Conservation (phyloP, 208 protist genomes). For the Jaenimonas drosophilae region DNA sequence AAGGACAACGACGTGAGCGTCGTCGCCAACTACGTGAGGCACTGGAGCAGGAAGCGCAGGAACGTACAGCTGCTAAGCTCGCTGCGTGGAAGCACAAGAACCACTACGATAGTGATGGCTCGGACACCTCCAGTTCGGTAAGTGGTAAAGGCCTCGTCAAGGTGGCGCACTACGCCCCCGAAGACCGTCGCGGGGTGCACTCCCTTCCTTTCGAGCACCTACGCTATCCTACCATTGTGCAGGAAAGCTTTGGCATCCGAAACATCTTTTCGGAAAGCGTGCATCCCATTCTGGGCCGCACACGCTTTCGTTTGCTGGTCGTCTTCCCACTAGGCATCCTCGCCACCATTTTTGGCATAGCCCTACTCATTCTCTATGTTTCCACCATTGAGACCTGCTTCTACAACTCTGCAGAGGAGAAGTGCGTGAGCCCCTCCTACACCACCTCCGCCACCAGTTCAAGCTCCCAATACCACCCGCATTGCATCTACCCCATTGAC, state of each 20-base stretch:
- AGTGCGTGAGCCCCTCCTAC: not conserved
- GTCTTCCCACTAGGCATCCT: constrained; percentile 25
- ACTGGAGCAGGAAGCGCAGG: not conserved
- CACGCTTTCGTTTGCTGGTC: constrained; percentile 31
- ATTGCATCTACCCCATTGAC: not conserved
- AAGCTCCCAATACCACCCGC: not conserved
- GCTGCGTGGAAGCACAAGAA: not conserved
- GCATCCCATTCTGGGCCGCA: constrained; percentile 18
- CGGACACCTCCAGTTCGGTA: not conserved
- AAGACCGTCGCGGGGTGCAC: too few species aligned
- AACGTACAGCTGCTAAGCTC: not conserved
- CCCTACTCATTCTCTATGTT: constrained; percentile 26
- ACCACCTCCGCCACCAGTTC: not conserved
- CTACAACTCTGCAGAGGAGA: constrained; percentile 1
- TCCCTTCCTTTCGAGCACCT: constrained; percentile 34
- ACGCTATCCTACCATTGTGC: constrained; percentile 56
- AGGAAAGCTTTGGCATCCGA: constrained; percentile 30
- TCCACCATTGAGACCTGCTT: constrained; percentile 15
- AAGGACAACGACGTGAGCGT: too few species aligned
- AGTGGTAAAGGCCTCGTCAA: too few species aligned
- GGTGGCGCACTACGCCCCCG: too few species aligned
- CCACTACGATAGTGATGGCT: not conserved
- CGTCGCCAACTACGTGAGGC: not conserved
- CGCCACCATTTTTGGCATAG: constrained; percentile 22
- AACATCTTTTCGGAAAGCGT: constrained; percentile 28